Evolutionary conservation across 2,329 filamentous ascomycete genomes (phyloP).

Genomic region (Penicillium rolfsii): DNA sequence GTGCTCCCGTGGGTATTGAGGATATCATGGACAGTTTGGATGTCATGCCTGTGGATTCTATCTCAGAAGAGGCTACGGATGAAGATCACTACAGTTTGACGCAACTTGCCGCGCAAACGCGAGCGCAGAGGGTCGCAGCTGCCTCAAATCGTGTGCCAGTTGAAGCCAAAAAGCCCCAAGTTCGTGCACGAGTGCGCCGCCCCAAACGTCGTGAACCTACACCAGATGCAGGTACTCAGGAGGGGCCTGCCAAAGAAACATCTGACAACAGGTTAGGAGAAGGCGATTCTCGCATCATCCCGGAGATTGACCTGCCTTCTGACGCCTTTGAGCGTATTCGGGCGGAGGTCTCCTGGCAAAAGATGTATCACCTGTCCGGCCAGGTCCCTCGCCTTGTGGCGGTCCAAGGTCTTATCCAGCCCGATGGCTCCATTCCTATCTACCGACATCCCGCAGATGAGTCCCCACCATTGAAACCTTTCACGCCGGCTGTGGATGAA

Average conservation of each 20-base stretch:
- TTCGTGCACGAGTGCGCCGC: constrained; percentile 33
- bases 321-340: constrained; percentile 71
- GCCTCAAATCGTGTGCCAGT: constrained; percentile 11
- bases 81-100: constrained; percentile 15
- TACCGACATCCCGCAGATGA: constrained; percentile 94
- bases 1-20: constrained; percentile 37
- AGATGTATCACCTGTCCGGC: constrained; percentile 89
- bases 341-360: constrained; percentile 81
- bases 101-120: constrained; percentile 24
- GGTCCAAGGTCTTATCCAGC: constrained; percentile 73
- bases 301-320: constrained; percentile 65
- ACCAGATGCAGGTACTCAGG: neutral
- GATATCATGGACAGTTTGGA: constrained; percentile 40
- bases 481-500: constrained; percentile 70
- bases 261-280: constrained; percentile 62
- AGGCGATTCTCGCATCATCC: constrained; percentile 76
- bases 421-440: constrained; percentile 75
- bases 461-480: constrained; percentile 74
- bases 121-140: constrained; percentile 15
- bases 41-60: constrained; percentile 27
- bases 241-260: neutral
- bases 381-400: constrained; percentile 90
- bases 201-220: constrained; percentile 31
- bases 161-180: constrained; percentile 26
- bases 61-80: constrained; percentile 15